Evolutionary conservation across 2,329 filamentous ascomycete species (phyloP), one percentile per base, ranked within the genome.

Genomic region (Pseudogymnoascus sp.): DNA sequence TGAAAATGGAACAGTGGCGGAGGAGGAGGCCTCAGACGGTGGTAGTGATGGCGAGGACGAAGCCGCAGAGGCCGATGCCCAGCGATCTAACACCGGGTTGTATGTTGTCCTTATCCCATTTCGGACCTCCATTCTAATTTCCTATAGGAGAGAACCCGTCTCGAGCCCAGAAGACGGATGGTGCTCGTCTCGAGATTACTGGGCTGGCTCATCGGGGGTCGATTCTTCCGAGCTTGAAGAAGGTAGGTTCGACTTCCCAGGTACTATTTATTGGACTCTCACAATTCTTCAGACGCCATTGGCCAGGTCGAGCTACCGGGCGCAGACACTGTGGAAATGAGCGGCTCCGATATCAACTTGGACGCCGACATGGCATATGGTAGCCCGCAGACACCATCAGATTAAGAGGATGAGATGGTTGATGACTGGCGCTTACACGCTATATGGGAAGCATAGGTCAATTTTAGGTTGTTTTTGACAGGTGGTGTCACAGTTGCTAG

Each of bases 181-280:
- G 44, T 54, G 44, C 26, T 54, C 44, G 10, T 54, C 44, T 33
- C 44, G 44, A 33, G 44, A 54, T 54, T 54, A 54, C 44, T 54
- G 44, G 44, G 44, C 44, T 33, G 44, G 44, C 7, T 54, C 44
- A 11, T 54, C 44, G 9, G 26, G 5, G 1, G 24, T 5, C 24
- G 31, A 54, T 33, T 54, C 44, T 17, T 54, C 44, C 11, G 44
- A 31, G 26, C 44, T 54, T 54, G 44, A 33, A 26, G 44, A 50
- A 50, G 44, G 44, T 31, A 31, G 11, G 44, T 50, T 50, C 24
- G 5, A 31, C 8, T 15, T 17, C 26, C 44, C 10, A 8, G 44
- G n/a, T 11, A 15, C 7, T 31, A 26, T n/a, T 37, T 31, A 15
- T 5, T 26, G 15, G 44, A 7, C 15, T 50, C 44, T 50, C 44